Evolutionary conservation across 2,329 filamentous ascomycete genomes (phyloP).

Genomic region (Fonsecaea nubica): DNA sequence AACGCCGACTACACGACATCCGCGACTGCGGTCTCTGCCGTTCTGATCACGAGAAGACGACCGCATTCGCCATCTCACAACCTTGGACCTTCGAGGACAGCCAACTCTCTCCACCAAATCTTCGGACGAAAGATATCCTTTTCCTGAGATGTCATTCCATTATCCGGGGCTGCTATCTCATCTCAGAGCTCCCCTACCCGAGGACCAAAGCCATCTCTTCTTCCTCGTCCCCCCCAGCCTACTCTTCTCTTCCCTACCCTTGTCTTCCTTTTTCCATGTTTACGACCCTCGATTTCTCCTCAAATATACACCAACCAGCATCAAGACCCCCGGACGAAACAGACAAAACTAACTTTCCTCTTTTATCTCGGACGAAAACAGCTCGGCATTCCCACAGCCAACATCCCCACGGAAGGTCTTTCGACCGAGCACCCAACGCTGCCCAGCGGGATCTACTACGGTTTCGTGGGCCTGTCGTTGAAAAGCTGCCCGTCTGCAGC

Average conservation of each 20-base stretch:
- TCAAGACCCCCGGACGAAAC: neutral
- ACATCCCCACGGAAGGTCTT: constrained; percentile 73
- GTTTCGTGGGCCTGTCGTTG: constrained; percentile 78
- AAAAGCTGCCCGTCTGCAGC: neutral
- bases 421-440: constrained; percentile 63
- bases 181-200: neutral
- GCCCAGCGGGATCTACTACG: constrained; percentile 88
- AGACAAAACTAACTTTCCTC: neutral
- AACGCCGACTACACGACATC: no score
- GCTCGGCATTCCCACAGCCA: constrained; percentile 96
- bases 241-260: neutral
- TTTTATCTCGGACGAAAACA: constrained; percentile 46
- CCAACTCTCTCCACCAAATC: neutral
- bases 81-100: neutral
- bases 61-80: neutral
- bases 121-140: no score
- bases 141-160: no score
- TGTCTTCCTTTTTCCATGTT: no score
- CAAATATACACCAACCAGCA: neutral
- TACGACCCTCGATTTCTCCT: neutral
- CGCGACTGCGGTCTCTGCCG: no score
- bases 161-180: neutral
- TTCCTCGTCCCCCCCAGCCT: neutral
- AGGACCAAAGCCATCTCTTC: neutral
- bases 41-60: neutral